Base-by-base conservation (phyloP, 352 stramenopile genomes). In the Pythium dissimile region DNA sequence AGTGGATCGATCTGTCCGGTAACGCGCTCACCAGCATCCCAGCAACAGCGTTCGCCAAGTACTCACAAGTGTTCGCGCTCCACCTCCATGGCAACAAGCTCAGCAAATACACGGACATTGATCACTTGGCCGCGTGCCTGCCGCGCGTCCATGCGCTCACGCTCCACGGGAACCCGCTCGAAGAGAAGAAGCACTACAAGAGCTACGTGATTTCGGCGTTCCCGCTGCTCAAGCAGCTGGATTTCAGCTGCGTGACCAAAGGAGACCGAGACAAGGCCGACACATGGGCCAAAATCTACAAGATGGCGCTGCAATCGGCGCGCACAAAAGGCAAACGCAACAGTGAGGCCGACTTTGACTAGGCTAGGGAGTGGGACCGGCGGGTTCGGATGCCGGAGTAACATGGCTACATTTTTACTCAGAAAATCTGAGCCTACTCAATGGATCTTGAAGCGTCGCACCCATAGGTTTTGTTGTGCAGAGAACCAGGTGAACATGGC, bases 161-260 rank as follows among this genome's bases (percentile, higher is more conserved):
- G 10, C 54, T 94, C 24, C 84, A 91, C 59, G 86, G 86, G 13
- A 96, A 96, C 55, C 84, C 85, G 5, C 23, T 95, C 6, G 86
- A 89, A 35, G 80, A 93, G 56, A 94, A 91, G 67, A 95, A 93
- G 53, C 79, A 94, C 56, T 95, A 93, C 59, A 70, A 75, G 21
- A 94, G 84, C 65, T 96, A 91, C 62, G 75, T 89, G 16, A 75
- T 95, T 37, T 71, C 80, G 48, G 60, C 69, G n/a, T 77, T 92
- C 47, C 81, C 84, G 3, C 67, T 56, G 13, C 66, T 94, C 18
- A 68, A 69, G 54, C 74, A 92, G 65, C 72, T 93, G 46, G 81
- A 93, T 51, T 94, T 90, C 51, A 88, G 78, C 45, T 80, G 42
- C 20, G 68, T 94, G 42, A 92, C 83, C 1, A 68, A 68, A 7